Evolutionary conservation across 1,284 basidiomycete genomes (phyloP).

Genomic region (Apiotrichum gamsii): DNA sequence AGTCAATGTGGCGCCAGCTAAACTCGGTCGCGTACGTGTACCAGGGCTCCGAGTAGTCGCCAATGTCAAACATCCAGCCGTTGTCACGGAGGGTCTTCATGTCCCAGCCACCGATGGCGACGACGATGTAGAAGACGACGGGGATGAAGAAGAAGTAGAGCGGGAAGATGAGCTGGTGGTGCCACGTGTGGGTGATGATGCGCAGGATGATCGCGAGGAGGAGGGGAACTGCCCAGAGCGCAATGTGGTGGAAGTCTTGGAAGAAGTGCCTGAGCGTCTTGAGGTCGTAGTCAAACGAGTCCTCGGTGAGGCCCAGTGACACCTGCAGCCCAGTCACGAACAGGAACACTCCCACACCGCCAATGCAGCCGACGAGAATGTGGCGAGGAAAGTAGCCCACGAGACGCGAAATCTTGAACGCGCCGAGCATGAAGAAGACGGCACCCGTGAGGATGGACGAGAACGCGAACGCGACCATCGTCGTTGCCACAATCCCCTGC

Average conservation of each 20-base stretch:
- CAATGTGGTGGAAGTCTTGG: slow-evolving; percentile 56
- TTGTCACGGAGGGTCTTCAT: slow-evolving; percentile 57
- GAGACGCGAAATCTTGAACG: slow-evolving; percentile 71
- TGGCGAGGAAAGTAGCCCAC: slow-evolving; percentile 96
- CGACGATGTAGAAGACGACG: slow-evolving; percentile 72
- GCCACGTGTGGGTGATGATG: slow-evolving; percentile 69
- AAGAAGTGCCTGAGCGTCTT: slow-evolving; percentile 58
- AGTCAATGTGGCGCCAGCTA: slow-evolving; percentile 60
- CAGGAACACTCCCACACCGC: slow-evolving; percentile 90
- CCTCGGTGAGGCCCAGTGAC: slow-evolving; percentile 73
- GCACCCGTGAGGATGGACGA: slow-evolving; percentile 88
- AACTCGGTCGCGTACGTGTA: slow-evolving; percentile 74
- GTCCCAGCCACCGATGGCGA: slow-evolving; percentile 60
- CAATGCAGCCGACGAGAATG: slow-evolving; percentile 92
- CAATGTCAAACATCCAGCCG: slow-evolving; percentile 89
- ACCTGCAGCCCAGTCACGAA: slow-evolving; percentile 83
- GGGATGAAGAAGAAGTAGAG: slow-evolving; percentile 83
- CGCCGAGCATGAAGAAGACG: slow-evolving; percentile 81
- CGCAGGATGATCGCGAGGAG: slow-evolving; percentile 70
- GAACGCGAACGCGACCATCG: slow-evolving; percentile 80
- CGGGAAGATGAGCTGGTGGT: slow-evolving; percentile 89
- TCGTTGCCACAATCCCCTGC: slow-evolving; percentile 75
- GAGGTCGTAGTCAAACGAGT: slow-evolving; percentile 65
- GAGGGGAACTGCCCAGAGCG: slow-evolving; percentile 71
- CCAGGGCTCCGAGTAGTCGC: slow-evolving; percentile 60